Conservation (phyloP, 176 grass and related monocot species). For the Stipa capillata region DNA sequence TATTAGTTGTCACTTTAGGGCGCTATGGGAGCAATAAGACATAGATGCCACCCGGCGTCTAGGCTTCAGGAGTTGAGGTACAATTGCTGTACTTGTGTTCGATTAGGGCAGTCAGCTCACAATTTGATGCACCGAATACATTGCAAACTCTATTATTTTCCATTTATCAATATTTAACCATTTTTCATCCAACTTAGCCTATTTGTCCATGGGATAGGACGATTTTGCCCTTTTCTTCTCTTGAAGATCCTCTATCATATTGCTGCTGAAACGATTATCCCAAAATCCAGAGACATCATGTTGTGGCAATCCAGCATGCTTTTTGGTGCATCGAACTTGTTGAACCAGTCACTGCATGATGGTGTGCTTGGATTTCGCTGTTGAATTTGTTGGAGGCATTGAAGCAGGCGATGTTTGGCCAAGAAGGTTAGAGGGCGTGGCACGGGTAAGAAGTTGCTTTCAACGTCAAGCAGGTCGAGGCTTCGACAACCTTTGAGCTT, state of each 20-base stretch:
- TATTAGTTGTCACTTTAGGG: neutral
- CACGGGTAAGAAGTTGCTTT: slow-evolving; percentile 49
- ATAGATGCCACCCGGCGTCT: neutral
- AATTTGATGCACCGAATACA: neutral
- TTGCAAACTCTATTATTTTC: neutral
- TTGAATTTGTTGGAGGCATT: slow-evolving; percentile 47
- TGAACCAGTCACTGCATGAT: slow-evolving; percentile 32
- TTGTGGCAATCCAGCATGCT: slow-evolving; percentile 31
- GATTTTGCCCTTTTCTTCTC: too few relatives aligned
- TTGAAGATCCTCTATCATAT: too few relatives aligned
- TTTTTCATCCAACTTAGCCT: neutral
- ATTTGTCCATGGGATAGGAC: too few relatives aligned
- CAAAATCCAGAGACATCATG: too few relatives aligned
- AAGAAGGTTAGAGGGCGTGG: slow-evolving; percentile 27
- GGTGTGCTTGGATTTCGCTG: slow-evolving; percentile 37
- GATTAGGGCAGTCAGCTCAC: neutral
- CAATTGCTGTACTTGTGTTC: neutral
- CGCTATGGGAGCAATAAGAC: neutral
- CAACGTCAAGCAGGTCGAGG: slow-evolving; percentile 49
- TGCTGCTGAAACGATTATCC: too few relatives aligned
- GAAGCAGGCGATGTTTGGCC: slow-evolving; percentile 54
- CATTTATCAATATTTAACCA: neutral
- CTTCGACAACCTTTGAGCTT: slow-evolving; percentile 38
- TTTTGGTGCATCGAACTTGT: slow-evolving; percentile 36
- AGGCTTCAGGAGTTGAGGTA: neutral